Evolutionary conservation across 1,139 yeast species (phyloP).

Genomic region (Tardiomyces depauwii): DNA sequence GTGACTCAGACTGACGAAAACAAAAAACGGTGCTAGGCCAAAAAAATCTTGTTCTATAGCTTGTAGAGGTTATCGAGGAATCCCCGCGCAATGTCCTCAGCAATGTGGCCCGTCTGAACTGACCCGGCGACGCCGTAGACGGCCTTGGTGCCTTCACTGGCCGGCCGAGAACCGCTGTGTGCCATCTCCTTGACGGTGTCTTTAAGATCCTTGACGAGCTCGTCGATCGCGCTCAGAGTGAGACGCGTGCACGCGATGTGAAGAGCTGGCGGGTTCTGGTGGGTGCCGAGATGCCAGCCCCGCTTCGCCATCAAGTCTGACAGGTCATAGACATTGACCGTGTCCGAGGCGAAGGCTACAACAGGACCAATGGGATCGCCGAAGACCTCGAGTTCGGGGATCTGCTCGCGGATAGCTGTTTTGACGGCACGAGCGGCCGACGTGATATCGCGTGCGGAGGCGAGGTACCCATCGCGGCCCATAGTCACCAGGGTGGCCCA

Average conservation of each 20-base stretch:
- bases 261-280: slow-evolving; percentile 83
- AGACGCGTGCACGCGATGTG: slow-evolving; percentile 81
- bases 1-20: background rate
- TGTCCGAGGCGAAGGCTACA: slow-evolving; percentile 54
- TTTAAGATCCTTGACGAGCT: slow-evolving; percentile 46
- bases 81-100: slow-evolving; percentile 63
- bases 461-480: slow-evolving; percentile 69
- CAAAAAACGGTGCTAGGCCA: background rate
- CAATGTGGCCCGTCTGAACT: slow-evolving; percentile 74
- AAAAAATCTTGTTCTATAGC: slow-evolving; percentile 9
- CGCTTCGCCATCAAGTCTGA: slow-evolving; percentile 53
- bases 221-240: slow-evolving; percentile 52
- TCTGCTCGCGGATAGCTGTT: slow-evolving; percentile 34
- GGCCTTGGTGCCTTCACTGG: slow-evolving; percentile 54
- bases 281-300: slow-evolving; percentile 87
- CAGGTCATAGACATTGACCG: slow-evolving; percentile 58
- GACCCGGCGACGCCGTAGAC: slow-evolving; percentile 94
- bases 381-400: slow-evolving; percentile 39
- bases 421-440: slow-evolving; percentile 50
- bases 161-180: slow-evolving; percentile 19
- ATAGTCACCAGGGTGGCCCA: slow-evolving; percentile 84
- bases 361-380: slow-evolving; percentile 87
- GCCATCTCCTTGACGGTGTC: slow-evolving; percentile 35
- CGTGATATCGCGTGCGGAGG: slow-evolving; percentile 58
- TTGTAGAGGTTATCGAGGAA: slow-evolving; percentile 74